Conservation (phyloP, 768 basidiomycete genomes). For the Termitomyces sp. region DNA sequence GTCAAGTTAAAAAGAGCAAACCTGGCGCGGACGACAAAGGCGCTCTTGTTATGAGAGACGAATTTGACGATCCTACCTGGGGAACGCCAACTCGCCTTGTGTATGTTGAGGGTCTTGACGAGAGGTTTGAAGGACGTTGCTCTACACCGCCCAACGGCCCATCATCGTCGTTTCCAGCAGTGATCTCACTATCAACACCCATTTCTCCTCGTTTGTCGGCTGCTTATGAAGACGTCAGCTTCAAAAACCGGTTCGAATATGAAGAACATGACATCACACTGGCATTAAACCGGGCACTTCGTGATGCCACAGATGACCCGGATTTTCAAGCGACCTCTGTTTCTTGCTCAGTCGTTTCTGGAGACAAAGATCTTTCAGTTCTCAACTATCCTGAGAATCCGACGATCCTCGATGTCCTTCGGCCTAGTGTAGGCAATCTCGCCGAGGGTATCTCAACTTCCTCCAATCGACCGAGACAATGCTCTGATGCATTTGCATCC, state of each 20-base stretch:
- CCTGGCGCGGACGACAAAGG: constrained; percentile 3
- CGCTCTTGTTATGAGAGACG: background rate
- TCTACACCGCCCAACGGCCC: background rate
- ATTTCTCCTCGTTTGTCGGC: background rate
- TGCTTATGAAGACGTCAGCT: constrained; percentile 6
- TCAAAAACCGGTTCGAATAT: constrained; percentile 17
- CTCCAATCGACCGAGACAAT: constrained; percentile 19
- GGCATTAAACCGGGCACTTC: constrained; percentile 17
- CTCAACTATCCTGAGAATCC: constrained; percentile 8
- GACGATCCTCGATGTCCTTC: constrained; percentile 15
- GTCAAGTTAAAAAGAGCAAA: background rate
- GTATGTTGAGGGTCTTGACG: constrained; percentile 8
- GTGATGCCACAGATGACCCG: constrained; percentile 3
- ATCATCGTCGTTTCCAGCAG: background rate
- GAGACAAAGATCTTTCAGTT: background rate
- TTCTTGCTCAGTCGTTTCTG: background rate
- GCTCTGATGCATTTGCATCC: constrained; percentile 25
- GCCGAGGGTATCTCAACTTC: constrained; percentile 8
- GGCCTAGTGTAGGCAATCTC: constrained; percentile 18
- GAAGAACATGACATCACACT: constrained; percentile 24
- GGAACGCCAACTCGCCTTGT: constrained; percentile 12
- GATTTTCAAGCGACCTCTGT: background rate
- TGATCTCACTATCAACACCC: background rate
- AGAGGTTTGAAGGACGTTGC: background rate
- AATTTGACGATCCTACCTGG: constrained; percentile 11